These are phyloP conservation scores for Porcisia hertigi DNA, from an alignment of 208 protist species.

Conservation along the genomic window DNA sequence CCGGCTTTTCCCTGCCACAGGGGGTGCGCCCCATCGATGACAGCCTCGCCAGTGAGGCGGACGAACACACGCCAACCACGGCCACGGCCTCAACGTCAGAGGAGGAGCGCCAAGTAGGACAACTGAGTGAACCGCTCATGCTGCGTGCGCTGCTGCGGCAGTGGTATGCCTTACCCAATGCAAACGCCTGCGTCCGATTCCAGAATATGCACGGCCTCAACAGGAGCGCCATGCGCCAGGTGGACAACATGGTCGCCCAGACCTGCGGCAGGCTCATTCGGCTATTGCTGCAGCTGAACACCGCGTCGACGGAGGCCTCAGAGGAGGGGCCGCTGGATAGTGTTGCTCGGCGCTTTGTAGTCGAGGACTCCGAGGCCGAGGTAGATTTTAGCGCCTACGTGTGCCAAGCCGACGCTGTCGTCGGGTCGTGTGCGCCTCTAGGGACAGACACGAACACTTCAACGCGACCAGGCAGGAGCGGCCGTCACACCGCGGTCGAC, in stretches of 20 bases:
- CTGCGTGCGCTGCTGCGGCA: slow-evolving; percentile 53
- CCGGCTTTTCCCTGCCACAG: slow-evolving; percentile 20
- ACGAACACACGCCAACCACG: neutral
- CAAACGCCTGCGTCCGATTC: slow-evolving; percentile 27
- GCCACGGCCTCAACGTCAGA: slow-evolving; percentile 4
- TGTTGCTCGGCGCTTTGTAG: neutral
- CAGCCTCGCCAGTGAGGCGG: neutral
- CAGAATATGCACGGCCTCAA: slow-evolving; percentile 36
- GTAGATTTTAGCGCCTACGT: slow-evolving; percentile 39
- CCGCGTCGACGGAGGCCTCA: neutral
- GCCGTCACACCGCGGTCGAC: neutral
- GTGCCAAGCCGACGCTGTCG: neutral
- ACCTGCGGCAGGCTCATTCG: slow-evolving; percentile 55
- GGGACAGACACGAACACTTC: neutral
- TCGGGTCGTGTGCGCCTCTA: no score
- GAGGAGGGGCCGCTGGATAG: neutral
- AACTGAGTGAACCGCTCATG: slow-evolving; percentile 79
- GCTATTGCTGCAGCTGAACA: slow-evolving; percentile 27
- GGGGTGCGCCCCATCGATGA: neutral
- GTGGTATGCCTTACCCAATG: slow-evolving; percentile 62
- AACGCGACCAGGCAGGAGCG: neutral
- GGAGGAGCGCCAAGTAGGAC: slow-evolving; percentile 15
- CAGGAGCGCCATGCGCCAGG: slow-evolving; percentile 52
- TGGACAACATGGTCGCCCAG: slow-evolving; percentile 61
- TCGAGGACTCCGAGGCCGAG: slow-evolving; percentile 6